Evolutionary conservation across 1,284 basidiomycete species (phyloP), one percentile per base, ranked within the genome.

Genomic region (Cutaneotrichosporon curvatum): DNA sequence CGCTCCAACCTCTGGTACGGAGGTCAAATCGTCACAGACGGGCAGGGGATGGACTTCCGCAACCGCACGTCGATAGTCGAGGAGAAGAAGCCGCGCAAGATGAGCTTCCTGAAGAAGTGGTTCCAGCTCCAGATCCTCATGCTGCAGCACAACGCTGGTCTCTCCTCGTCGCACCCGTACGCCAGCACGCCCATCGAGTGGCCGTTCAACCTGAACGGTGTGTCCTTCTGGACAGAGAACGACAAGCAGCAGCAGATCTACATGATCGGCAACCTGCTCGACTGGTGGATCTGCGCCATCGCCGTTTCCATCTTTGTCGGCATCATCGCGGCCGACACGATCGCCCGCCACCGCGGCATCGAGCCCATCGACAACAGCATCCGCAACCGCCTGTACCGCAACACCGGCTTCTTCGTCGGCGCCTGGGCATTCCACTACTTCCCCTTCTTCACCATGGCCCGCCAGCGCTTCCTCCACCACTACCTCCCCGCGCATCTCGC

Each of bases 361-460:
- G 78, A 87, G 50, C 89, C 92, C 2, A 85, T 98, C 45, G 82
- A 87, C 55, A 83, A 85, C 61, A 89, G 84, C 48, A 81, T 91
- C 23, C 87, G 91, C 43, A 89, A 91, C 64, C 82, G 95, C 37
- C 76, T 97, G 22, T 87, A 91, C 81, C 92, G 96, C 70, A 90
- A 90, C 44, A 82, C 86, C 19, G 90, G 94, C 30, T 96, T 97
- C 77, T 97, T 98, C 79, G 73, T 91, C 43, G 74, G 90, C 32
- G 81, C 94, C 10, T 99, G 95, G 95, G 83, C 81, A 7, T 87
- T 86, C 54, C 95, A 99, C 73, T 99, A 96, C 75, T 75, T 88
- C 64, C 95, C 95, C 11, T 99, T 98, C 80, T 98, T 87, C 82
- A 78, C 96, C 30, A 96, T 99, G 90, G 85, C 80, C 63, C 87